Evolutionary conservation across 495 filamentous ascomycete species (phyloP), one percentile per base, ranked within the genome.

Genomic region (Evernia prunastri): DNA sequence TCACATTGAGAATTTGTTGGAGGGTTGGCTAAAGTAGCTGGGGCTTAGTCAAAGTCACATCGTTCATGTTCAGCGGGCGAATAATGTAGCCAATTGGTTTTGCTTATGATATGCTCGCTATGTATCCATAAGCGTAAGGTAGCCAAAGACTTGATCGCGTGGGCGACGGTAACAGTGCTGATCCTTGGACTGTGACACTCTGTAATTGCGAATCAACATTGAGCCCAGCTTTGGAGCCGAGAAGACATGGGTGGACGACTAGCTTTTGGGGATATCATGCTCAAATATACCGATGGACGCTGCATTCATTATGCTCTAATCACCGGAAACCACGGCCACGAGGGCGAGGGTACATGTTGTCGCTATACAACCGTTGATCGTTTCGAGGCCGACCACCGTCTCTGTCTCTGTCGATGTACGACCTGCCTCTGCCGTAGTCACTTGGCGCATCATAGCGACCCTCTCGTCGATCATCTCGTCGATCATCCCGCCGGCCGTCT

Each of bases 321-420:
- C 66, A 76, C 65, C 73, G 68, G 61, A 71, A 75, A 5, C 73
- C 73, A 23, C 70, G 60, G 23, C 65, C 66, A 56, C 64, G 68
- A 18, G 66, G 61, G 45, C 67, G 66, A 66, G 70, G 57, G 63
- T 80, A 65, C 43, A 75, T 35, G 45, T 63, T 70, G 64, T 82
- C 79, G 59, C 79, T 82, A 59, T 82, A 81, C 3, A 81, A 68
- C 15, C 74, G 71, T 18, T 72, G 67, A 60, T 64, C 65, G 31
- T 63, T 65, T 49, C 70, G 56, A 15, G 65, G 59, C 40, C 64
- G 53, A 20, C 63, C 66, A 25, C 40, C 25, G 20, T 67, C 69
- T 40, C 69, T 36, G 17, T 66, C 49, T 33, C 63, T 65, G 27
- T 68, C 68, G 5, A 60, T 60, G 45, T 65, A 68, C 3, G 57